These are phyloP conservation scores for Dovyalis caffra DNA, from an alignment of 345 rosid genomes.

Conservation along the genomic window DNA sequence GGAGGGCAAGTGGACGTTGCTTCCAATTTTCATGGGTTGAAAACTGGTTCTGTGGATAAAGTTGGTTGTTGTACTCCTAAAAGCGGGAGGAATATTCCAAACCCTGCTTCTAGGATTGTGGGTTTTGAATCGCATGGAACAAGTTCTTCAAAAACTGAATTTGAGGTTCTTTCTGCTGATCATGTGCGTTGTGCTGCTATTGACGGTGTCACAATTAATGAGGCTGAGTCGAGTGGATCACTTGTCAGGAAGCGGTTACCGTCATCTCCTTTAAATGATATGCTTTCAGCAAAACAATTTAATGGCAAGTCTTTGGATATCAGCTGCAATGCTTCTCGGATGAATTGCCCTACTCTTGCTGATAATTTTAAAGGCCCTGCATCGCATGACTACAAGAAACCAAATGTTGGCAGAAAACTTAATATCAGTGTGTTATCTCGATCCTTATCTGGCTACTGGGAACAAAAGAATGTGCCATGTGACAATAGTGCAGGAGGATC, in stretches of 20 bases:
- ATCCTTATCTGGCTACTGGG: slow-evolving; percentile 47
- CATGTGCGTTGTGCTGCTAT: slow-evolving; percentile 28
- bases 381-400: slow-evolving; percentile 55
- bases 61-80: slow-evolving; percentile 32
- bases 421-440: slow-evolving; percentile 34
- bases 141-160: slow-evolving; percentile 26
- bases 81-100: slow-evolving; percentile 32
- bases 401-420: slow-evolving; percentile 45
- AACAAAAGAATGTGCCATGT: slow-evolving; percentile 33
- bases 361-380: slow-evolving; percentile 29
- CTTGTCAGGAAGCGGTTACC: slow-evolving; percentile 63
- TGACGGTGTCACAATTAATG: slow-evolving; percentile 32
- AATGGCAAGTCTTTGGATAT: slow-evolving; percentile 57
- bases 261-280: slow-evolving; percentile 57
- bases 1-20: slow-evolving; percentile 36
- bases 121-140: slow-evolving; percentile 62
- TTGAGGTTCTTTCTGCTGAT: slow-evolving; percentile 37
- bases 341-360: slow-evolving; percentile 29
- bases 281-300: slow-evolving; percentile 54
- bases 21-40: slow-evolving; percentile 43
- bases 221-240: slow-evolving; percentile 50
- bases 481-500: slow-evolving; percentile 39
- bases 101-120: slow-evolving; percentile 71
- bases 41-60: slow-evolving; percentile 38
- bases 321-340: slow-evolving; percentile 42